Evolutionary conservation across 2,329 filamentous ascomycete species (phyloP).

Genomic region (Capronia americana): DNA sequence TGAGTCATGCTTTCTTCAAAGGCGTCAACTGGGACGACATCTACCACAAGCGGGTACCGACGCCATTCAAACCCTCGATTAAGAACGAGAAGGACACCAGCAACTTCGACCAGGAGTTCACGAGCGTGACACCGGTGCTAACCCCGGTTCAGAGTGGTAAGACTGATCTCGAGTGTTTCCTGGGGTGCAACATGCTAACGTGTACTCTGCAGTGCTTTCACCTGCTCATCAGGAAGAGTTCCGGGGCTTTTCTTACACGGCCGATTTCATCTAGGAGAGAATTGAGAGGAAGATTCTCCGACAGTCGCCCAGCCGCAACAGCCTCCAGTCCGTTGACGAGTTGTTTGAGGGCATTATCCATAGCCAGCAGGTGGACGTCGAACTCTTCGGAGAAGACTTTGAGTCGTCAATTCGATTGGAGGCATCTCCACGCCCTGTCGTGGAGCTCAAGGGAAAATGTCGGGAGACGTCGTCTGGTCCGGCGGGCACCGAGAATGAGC

Average conservation of each 20-base stretch:
- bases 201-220: constrained; percentile 73
- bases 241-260: constrained; percentile 96
- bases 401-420: background rate
- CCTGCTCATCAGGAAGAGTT: constrained; percentile 99
- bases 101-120: constrained; percentile 99
- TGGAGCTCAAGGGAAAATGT: background rate
- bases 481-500: background rate
- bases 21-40: constrained; percentile 99
- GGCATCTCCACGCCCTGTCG: background rate
- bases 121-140: constrained; percentile 94
- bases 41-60: constrained; percentile 88
- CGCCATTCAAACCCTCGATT: constrained; percentile 89
- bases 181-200: constrained; percentile 2
- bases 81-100: constrained; percentile 96
- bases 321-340: background rate
- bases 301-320: background rate
- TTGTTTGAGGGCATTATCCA: background rate
- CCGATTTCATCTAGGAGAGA: constrained; percentile 59
- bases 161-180: constrained; percentile 42
- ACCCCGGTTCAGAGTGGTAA: constrained; percentile 96
- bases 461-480: background rate
- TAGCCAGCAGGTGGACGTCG: background rate
- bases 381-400: background rate
- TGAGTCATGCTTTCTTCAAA: constrained; percentile 98
- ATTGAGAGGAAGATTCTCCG: constrained; percentile 21